phyloP scores from a whole-genome alignment of 2,329 filamentous ascomycete species.

The Xylariales sp. region DNA sequence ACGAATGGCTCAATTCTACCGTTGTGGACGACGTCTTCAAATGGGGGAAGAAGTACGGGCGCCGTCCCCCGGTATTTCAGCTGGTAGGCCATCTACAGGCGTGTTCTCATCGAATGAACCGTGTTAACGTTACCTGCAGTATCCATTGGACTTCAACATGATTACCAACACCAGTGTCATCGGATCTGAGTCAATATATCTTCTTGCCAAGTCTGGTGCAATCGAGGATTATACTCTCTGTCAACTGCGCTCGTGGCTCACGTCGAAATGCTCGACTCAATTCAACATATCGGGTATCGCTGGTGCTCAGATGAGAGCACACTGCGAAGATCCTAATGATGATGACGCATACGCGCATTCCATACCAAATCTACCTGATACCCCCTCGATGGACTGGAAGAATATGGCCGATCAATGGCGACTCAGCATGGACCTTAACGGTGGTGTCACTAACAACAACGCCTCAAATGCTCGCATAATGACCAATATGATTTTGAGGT shows the following conservation, averaged over 20 bases:
- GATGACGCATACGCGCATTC: conserved; percentile 49
- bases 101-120: not conserved
- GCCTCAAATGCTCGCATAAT: conserved; percentile 56
- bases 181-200: conserved; percentile 53
- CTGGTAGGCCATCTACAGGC: conserved; percentile 31
- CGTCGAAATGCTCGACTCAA: conserved; percentile 61
- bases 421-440: conserved; percentile 49
- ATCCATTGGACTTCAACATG: conserved; percentile 62
- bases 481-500: conserved; percentile 46
- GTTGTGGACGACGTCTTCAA: conserved; percentile 66
- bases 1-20: conserved; percentile 48
- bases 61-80: conserved; percentile 49
- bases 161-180: conserved; percentile 49
- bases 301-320: conserved; percentile 55
- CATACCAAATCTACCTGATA: conserved; percentile 26
- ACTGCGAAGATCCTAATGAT: conserved; percentile 56
- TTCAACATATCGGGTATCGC: conserved; percentile 51
- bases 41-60: conserved; percentile 51
- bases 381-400: conserved; percentile 46
- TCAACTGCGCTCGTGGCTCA: conserved; percentile 58
- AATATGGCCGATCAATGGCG: conserved; percentile 52
- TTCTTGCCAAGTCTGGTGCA: conserved; percentile 49
- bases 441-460: conserved; percentile 49
- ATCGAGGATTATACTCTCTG: conserved; percentile 60
- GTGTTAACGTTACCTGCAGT: conserved; percentile 27